Conservation (phyloP, 345 rosid genomes). For the Pelargonium nanum region DNA sequence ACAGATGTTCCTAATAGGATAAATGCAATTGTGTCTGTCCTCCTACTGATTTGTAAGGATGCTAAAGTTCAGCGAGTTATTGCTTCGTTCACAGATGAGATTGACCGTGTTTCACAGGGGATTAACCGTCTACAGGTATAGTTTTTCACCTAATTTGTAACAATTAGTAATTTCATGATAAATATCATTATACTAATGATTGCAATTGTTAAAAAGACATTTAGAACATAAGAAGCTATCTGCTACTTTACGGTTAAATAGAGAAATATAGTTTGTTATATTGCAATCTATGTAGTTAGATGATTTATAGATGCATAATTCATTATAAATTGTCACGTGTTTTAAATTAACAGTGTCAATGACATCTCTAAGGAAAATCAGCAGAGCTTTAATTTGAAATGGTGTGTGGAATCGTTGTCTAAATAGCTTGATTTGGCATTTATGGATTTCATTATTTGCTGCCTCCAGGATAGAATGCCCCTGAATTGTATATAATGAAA, state of each 20-base stretch:
- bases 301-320: too few species aligned
- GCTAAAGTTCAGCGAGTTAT: constrained; percentile 31
- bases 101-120: constrained; percentile 28
- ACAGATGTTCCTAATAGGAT: constrained; percentile 23
- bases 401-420: too few species aligned
- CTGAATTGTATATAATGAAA: too few species aligned
- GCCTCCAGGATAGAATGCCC: too few species aligned
- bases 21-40: constrained; percentile 34
- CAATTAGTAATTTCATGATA: neutral
- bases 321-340: too few species aligned
- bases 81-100: constrained; percentile 33
- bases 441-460: too few species aligned
- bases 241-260: neutral
- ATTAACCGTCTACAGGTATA: constrained; percentile 49
- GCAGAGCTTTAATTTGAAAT: too few species aligned
- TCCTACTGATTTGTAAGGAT: constrained; percentile 47
- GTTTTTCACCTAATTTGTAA: constrained; percentile 3
- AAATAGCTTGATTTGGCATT: too few species aligned
- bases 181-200: neutral
- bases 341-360: too few species aligned
- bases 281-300: too few species aligned
- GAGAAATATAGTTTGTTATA: too few species aligned
- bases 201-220: neutral
- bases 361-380: too few species aligned
- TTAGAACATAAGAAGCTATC: neutral